phyloP scores from a whole-genome alignment of 768 basidiomycete species.

The Lactarius indigo region DNA sequence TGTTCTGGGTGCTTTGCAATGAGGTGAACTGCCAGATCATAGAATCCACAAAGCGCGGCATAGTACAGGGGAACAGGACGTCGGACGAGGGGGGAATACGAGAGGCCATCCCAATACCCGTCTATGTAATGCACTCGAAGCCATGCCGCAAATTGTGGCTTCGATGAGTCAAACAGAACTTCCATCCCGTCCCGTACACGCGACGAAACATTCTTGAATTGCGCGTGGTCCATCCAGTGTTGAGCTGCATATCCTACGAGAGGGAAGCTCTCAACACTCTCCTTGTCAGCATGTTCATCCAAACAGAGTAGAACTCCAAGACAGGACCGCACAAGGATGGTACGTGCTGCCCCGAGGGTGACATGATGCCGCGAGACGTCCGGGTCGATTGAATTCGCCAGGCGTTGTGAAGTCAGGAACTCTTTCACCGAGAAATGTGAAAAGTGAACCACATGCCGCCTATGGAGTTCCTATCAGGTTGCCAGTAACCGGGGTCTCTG shows the following conservation, averaged over 20 bases:
- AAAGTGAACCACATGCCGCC: background rate
- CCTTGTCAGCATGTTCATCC: background rate
- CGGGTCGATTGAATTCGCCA: background rate
- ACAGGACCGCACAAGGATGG: background rate
- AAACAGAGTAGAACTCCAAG: background rate
- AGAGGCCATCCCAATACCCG: background rate
- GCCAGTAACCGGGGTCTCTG: background rate
- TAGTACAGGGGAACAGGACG: background rate
- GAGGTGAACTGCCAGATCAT: background rate
- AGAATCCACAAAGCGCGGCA: background rate
- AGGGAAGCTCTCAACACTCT: background rate
- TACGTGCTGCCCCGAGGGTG: background rate
- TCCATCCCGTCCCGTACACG: background rate
- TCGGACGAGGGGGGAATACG: background rate
- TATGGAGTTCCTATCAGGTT: background rate
- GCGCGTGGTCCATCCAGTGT: background rate
- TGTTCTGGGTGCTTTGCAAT: background rate
- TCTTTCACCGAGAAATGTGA: constrained; percentile 8
- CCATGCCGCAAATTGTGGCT: background rate
- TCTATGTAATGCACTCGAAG: background rate
- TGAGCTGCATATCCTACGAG: background rate
- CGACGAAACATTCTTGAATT: background rate
- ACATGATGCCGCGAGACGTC: background rate
- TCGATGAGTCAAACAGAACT: background rate
- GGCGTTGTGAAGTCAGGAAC: background rate